phyloP scores from a whole-genome alignment of 441 rosid genomes.

The Melastoma candidum region DNA sequence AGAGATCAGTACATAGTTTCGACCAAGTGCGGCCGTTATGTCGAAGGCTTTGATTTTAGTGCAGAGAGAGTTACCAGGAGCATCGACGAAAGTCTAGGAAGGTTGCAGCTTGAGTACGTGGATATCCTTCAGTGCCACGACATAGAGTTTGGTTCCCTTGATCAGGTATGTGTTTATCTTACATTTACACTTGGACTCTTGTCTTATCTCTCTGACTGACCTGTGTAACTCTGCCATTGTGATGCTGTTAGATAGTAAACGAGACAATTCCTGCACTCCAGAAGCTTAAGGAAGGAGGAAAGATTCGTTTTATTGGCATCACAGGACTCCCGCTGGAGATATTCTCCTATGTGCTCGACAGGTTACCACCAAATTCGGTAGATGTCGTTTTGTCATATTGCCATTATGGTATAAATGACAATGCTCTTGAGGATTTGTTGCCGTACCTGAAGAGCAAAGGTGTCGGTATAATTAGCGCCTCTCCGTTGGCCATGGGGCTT shows the following conservation, averaged over 20 bases:
- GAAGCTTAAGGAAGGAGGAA: conserved; percentile 74
- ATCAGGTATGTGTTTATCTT: conserved; percentile 28
- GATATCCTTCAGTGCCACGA: conserved; percentile 92
- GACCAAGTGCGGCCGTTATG: conserved; percentile 78
- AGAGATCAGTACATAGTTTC: conserved; percentile 74
- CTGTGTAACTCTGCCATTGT: conserved; percentile 4
- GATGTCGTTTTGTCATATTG: conserved; percentile 81
- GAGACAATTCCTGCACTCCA: conserved; percentile 92
- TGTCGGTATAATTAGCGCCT: conserved; percentile 75
- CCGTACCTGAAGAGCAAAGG: conserved; percentile 86
- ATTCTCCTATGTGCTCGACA: conserved; percentile 73
- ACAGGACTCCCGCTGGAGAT: conserved; percentile 77
- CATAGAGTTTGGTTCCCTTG: conserved; percentile 51
- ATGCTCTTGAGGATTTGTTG: conserved; percentile 53
- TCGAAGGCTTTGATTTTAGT: conserved; percentile 81
- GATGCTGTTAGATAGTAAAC: conserved; percentile 47
- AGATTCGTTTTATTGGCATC: conserved; percentile 74
- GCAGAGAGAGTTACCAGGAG: conserved; percentile 80
- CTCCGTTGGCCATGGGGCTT: conserved; percentile 92
- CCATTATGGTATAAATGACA: conserved; percentile 72
- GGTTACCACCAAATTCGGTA: conserved; percentile 61
- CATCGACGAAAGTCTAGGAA: conserved; percentile 75
- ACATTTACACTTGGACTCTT: background rate
- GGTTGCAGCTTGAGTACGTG: conserved; percentile 79
- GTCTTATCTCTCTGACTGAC: background rate